Evolutionary conservation across 805 yeast genomes (phyloP).

Genomic region (Clavispora vitiphila): DNA sequence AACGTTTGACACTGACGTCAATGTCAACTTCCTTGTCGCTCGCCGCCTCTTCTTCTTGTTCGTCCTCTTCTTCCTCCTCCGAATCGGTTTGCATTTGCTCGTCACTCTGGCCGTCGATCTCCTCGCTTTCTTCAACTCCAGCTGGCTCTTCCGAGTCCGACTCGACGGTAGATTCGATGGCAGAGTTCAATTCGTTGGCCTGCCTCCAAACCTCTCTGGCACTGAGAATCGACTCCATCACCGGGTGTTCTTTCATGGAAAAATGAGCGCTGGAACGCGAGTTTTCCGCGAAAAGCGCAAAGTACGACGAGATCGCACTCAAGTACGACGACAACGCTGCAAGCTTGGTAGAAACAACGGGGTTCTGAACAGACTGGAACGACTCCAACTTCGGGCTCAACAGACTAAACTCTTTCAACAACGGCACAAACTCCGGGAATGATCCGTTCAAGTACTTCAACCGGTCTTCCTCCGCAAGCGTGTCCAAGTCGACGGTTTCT

Average conservation of each 20-base stretch:
- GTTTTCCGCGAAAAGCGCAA: slow-evolving; percentile 64
- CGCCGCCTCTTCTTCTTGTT: slow-evolving; percentile 1
- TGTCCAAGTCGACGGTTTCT: slow-evolving; percentile 13
- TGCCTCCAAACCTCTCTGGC: slow-evolving; percentile 88
- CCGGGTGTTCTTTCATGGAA: slow-evolving; percentile 77
- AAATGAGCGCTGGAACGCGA: slow-evolving; percentile 50
- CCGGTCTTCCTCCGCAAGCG: slow-evolving; percentile 50
- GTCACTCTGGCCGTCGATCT: slow-evolving; percentile 17
- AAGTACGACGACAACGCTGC: slow-evolving; percentile 75
- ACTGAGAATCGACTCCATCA: slow-evolving; percentile 81
- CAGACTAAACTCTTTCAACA: slow-evolving; percentile 54
- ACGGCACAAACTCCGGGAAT: slow-evolving; percentile 82
- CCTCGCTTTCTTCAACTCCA: slow-evolving; percentile 12
- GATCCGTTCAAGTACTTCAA: slow-evolving; percentile 49
- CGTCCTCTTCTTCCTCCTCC: slow-evolving; percentile 9
- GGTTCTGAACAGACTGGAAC: slow-evolving; percentile 24
- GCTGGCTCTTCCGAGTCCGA: background rate
- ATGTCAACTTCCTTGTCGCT: slow-evolving; percentile 41
- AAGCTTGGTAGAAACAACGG: slow-evolving; percentile 44
- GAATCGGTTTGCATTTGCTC: slow-evolving; percentile 10
- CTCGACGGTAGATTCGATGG: background rate
- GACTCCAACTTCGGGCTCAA: slow-evolving; percentile 40
- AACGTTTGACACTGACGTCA: slow-evolving; percentile 42
- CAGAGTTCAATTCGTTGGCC: slow-evolving; percentile 42
- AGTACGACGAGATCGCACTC: slow-evolving; percentile 72